Conservation (phyloP, 1,284 basidiomycete species). For the Erythrobasidium hasegawianum region DNA sequence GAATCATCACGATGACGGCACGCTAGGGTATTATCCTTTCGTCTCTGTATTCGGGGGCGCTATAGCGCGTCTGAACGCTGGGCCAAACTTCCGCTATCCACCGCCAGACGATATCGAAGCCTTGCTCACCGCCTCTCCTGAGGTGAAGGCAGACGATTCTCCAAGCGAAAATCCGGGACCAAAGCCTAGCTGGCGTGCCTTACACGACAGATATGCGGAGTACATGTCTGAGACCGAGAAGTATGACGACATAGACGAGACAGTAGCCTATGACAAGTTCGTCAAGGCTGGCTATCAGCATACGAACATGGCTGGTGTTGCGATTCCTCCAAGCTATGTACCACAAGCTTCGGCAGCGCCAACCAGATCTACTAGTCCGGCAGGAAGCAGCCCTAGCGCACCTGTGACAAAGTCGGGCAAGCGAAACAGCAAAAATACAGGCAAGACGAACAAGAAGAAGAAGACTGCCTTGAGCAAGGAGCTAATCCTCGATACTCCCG, state of each 20-base stretch:
- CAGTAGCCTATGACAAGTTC: slow-evolving; percentile 2
- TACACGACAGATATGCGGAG: slow-evolving; percentile 70
- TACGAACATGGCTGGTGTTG: not conserved
- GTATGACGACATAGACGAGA: slow-evolving; percentile 54
- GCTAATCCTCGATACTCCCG: slow-evolving; percentile 8
- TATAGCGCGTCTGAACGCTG: slow-evolving; percentile 76
- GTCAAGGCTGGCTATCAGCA: not conserved
- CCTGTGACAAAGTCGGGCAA: not conserved
- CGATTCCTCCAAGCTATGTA: not conserved
- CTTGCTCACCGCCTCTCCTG: slow-evolving; percentile 53
- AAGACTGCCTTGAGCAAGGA: slow-evolving; percentile 26
- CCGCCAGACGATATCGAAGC: slow-evolving; percentile 64
- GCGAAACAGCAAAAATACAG: slow-evolving; percentile 1
- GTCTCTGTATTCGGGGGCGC: slow-evolving; percentile 90
- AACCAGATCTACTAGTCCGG: not conserved
- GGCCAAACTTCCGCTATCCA: slow-evolving; percentile 74
- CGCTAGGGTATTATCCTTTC: slow-evolving; percentile 91
- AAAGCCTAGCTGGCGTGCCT: slow-evolving; percentile 61
- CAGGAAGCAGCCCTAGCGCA: not conserved
- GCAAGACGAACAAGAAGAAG: not conserved
- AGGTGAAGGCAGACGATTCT: slow-evolving; percentile 32
- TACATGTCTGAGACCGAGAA: slow-evolving; percentile 72
- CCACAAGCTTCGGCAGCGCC: not conserved
- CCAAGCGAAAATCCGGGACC: too few relatives aligned
- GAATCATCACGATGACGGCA: slow-evolving; percentile 89